phyloP scores from a whole-genome alignment of 2,329 filamentous ascomycete species.

The Fusarium setosum region DNA sequence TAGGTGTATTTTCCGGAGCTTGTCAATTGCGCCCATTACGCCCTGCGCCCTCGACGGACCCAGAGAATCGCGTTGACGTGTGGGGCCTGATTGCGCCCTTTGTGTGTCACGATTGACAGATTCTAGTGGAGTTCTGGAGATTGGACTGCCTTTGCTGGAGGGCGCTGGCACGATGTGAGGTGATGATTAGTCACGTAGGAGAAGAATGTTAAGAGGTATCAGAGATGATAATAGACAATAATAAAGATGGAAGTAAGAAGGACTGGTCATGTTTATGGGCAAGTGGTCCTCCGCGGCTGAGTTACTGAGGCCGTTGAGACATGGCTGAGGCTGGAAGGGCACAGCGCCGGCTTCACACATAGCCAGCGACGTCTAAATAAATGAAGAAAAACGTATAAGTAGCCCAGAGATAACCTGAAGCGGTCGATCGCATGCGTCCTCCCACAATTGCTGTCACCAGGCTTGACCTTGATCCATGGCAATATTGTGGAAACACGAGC shows the following conservation, averaged over 20 bases:
- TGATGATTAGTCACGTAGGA: not conserved
- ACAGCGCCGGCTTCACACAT: not conserved
- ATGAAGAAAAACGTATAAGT: too few species aligned
- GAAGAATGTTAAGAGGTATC: not conserved
- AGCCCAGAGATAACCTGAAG: not conserved
- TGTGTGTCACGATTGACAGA: constrained; percentile 5
- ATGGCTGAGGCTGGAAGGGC: not conserved
- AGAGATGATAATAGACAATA: not conserved
- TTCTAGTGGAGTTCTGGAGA: constrained; percentile 27
- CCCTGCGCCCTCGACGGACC: constrained; percentile 11
- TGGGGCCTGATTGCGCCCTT: constrained; percentile 28
- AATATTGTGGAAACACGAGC: not conserved
- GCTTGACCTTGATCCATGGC: not conserved
- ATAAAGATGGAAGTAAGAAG: not conserved
- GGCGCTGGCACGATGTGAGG: not conserved
- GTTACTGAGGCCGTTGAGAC: not conserved
- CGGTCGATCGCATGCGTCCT: not conserved
- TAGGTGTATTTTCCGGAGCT: not conserved
- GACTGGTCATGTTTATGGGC: not conserved
- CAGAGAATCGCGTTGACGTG: constrained; percentile 13
- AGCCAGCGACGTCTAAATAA: not conserved
- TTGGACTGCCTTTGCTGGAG: constrained; percentile 10
- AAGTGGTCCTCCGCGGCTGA: too few species aligned
- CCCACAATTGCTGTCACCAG: not conserved
- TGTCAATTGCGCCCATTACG: constrained; percentile 19